Evolutionary conservation across 495 filamentous ascomycete genomes (phyloP), one percentile per base, ranked within the genome.

Genomic region (Penicillium pancosmium): DNA sequence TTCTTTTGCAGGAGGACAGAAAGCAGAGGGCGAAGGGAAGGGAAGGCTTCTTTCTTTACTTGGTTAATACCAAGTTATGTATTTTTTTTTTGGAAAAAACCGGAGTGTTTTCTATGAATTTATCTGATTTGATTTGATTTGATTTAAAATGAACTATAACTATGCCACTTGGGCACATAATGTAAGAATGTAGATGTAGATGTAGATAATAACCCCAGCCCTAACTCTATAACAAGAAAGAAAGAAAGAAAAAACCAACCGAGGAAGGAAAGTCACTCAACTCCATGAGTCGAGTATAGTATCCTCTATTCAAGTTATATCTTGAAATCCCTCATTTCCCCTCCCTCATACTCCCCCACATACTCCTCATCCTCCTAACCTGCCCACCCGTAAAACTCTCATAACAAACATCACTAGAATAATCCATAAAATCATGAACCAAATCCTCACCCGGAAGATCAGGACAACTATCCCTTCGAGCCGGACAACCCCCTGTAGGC

Each of bases 381-480:
- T 83, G 80, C 27, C 70, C 73, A 0, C 69, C 59, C 0, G 78
- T 79, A 44, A 83, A 83, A 1, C 52, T 64, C 51, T 75, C 78
- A 60, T 83, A 83, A 52, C 81, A 84, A 16, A 71, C 80, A 69
- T 84, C 81, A 36, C 74, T 80, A 3, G 75, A 78, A 62, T 84
- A 84, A 59, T 84, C 81, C 81, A 84, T 84, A 54, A 78, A 86
- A 56, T 84, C 80, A 35, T 77, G 70, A 16, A 86, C 74, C 5
- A 75, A 70, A 67, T 84, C 83, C 33, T 72, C 12, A 0, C 79
- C 79, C n/a, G 76, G 70, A 1, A 53, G 63, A 54, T 69, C 63
- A 1, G 78, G 76, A 60, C 83, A 86, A 13, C 74, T 82, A 62
- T 84, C 71, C 54, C 78, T 78, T 0, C 57, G 63, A 8, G 61